Base-by-base conservation (phyloP, 768 basidiomycete species). In the Leucocoprinus birnbaumii region DNA sequence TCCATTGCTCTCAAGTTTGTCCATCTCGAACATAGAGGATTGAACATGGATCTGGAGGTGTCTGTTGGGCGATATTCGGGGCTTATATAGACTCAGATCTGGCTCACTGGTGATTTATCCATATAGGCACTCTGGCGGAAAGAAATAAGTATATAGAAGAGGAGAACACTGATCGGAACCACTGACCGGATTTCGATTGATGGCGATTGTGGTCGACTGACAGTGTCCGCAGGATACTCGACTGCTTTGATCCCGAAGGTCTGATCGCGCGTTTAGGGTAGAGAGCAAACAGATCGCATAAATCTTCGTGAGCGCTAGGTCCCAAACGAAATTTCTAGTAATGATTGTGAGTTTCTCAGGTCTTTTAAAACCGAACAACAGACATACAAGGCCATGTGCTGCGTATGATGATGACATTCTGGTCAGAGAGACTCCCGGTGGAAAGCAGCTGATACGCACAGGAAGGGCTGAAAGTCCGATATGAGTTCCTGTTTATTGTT, bases 221-320 rank as follows among this genome's bases (percentile, higher is more conserved):
- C 48, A 46, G 18, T 46, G 46, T 16, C 48, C 46, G n/a, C 42
- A 22, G 6, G 51, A 51, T 38, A 56, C 34, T 61, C 55, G 40
- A 60, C 64, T 53, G 37, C 59, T 58, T 55, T 55, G 22, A 53
- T 47, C 37, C 31, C 72, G 71, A 16, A 76, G 47, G 5, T 63
- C 42, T 8, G 70, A 65, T 6, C 78, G 72, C 25, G 78, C 74
- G 47, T 80, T 80, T 21, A 80, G 68, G 3, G 78, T 77, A 4
- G 77, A 79, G 34, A 80, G 60, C 5, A 79, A 66, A 51, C 76
- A 78, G 51, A 79, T 80, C 19, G 75, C 54, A 60, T 80, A 80
- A 7, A 80, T 67, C 51, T 79, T 80, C 1, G 76, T 71, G 10
- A 80, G 65, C 10, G 76, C 68, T 19, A 80, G 65, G 57, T 79